Conservation (phyloP, 2,329 filamentous ascomycete species). For the Aureobasidium sp. region DNA sequence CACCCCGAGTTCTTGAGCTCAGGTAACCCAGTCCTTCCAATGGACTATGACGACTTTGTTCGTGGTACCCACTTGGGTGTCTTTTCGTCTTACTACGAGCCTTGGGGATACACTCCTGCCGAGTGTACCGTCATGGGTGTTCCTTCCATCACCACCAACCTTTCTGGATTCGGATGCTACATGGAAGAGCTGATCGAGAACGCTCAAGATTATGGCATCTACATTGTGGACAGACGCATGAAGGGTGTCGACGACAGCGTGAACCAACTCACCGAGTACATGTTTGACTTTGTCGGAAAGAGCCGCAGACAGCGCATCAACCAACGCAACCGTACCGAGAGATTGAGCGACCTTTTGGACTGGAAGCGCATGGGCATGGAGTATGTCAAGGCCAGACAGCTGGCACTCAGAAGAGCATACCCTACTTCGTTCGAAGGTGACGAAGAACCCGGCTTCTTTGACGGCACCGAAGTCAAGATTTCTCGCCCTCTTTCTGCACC, state of each 20-base stretch:
- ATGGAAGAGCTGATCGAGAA: conserved; percentile 99
- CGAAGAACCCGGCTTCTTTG: conserved; percentile 83
- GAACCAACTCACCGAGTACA: conserved; percentile 83
- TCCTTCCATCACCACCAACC: conserved; percentile 93
- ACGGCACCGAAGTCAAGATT: conserved; percentile 89
- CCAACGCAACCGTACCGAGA: conserved; percentile 92
- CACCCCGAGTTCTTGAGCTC: conserved; percentile 97
- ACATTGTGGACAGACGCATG: conserved; percentile 90
- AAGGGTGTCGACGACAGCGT: conserved; percentile 97
- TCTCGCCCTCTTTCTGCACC: conserved; percentile 89
- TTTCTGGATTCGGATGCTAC: conserved; percentile 97
- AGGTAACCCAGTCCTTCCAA: conserved; percentile 83
- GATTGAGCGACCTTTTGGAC: conserved; percentile 86
- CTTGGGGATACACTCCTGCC: conserved; percentile 96
- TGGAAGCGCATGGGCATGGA: conserved; percentile 99
- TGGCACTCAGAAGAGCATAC: conserved; percentile 86
- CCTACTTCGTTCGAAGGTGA: conserved; percentile 69
- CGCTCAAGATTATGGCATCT: conserved; percentile 95
- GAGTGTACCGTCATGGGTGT: conserved; percentile 99
- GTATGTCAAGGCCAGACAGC: conserved; percentile 92
- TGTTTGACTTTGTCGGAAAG: conserved; percentile 92
- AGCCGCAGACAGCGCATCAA: conserved; percentile 96
- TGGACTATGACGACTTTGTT: conserved; percentile 98
- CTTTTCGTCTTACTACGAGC: conserved; percentile 97
- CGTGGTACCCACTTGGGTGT: conserved; percentile 92